These are phyloP conservation scores for Saccharata proteae DNA, from an alignment of 2,329 filamentous ascomycete species.

Conservation along the genomic window DNA sequence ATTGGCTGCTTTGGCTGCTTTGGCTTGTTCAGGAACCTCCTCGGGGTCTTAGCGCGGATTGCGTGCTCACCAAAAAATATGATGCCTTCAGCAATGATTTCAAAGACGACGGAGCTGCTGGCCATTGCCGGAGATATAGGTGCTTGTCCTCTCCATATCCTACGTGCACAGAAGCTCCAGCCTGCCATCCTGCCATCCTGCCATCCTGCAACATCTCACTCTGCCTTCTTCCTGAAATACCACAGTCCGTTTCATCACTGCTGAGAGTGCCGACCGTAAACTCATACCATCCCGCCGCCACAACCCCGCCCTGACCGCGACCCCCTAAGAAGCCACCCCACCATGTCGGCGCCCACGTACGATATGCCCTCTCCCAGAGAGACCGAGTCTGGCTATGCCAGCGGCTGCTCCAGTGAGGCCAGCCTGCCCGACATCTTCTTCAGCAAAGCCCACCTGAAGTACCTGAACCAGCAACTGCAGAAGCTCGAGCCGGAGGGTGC, in stretches of 20 bases:
- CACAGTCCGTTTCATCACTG: no score
- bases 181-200: neutral
- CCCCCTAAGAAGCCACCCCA: no score
- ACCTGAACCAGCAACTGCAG: constrained; percentile 82
- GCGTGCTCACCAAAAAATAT: constrained; percentile 11
- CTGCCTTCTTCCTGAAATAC: neutral
- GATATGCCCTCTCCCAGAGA: constrained; percentile 23
- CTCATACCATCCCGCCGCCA: no score
- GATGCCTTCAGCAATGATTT: constrained; percentile 11
- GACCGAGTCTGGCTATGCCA: constrained; percentile 75
- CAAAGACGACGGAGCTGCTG: constrained; percentile 9
- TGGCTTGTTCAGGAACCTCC: no score
- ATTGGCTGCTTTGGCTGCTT: no score
- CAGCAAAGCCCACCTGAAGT: constrained; percentile 75
- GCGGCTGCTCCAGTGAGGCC: constrained; percentile 48
- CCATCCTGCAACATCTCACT: neutral
- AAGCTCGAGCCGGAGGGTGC: constrained; percentile 67
- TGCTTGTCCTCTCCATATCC: neutral
- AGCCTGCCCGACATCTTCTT: constrained; percentile 68
- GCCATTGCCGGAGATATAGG: constrained; percentile 8
- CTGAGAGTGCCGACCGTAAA: no score
- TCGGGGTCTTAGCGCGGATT: no score
- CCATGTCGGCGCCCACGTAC: constrained; percentile 8
- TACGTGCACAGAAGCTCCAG: neutral
- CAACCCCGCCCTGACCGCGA: no score